Evolutionary conservation across 2,329 filamentous ascomycete genomes (phyloP), one percentile per base, ranked within the genome.

Genomic region (Aspergillus neotritici): DNA sequence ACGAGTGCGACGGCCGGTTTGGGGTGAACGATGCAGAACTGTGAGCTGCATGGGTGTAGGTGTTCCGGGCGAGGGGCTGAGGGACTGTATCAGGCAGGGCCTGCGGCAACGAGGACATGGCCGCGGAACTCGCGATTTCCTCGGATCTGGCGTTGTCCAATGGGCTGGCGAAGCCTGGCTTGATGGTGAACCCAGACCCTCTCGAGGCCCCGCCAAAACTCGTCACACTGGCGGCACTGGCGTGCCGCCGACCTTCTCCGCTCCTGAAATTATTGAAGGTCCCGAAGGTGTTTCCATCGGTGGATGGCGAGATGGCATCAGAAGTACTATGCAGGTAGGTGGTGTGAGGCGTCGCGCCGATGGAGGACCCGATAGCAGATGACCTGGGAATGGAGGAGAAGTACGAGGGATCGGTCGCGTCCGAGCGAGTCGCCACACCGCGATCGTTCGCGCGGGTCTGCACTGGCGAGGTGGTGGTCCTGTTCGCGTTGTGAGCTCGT

Each of bases 381-480:
- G 58, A 53, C n/a, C 73, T 71, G 2, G 69, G 58, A 30, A 72
- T 51, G 2, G 71, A 57, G 2, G 71, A 57, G 51, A 74, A 79
- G 53, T 74, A 73, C 31, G 72, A 58, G 25, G 68, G 61, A 45
- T 68, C 73, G 34, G 68, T 61, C 9, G 72, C 52, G 34, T 77
- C 75, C 30, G 63, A 56, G 5, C 73, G 54, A 15, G 52, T 42
- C n/a, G 61, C 54, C 1, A 62, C 54, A 48, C 60, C 65, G 28
- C 70, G 62, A 25, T 72, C 70, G 43, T 65, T 70, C 33, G 77
- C 70, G 47, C 79, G 74, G 29, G 72, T 71, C 44, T 77, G 72
- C 34, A 75, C 74, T 3, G 83, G 81, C 11, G 83, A 84, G 29
- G 76, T 76, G 29, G 76, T 76, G 50, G 71, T 78, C 44, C 67